Evolutionary conservation across 139 green algal species (phyloP), one percentile per base, ranked within the genome.

Genomic region (Chlorella sp.): DNA sequence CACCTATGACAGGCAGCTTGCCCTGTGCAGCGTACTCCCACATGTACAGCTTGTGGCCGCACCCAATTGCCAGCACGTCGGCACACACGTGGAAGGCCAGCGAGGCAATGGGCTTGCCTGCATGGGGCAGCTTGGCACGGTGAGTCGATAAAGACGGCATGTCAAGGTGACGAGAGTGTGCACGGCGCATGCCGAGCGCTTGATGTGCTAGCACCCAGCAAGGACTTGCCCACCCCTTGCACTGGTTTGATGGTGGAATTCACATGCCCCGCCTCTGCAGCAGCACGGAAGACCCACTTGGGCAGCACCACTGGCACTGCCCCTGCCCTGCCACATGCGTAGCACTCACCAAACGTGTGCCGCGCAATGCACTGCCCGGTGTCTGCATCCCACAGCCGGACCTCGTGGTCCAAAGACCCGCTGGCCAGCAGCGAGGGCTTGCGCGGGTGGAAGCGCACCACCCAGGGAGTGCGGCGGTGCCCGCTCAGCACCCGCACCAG

Each of bases 381-480:
- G 78, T 83, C 82, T 32, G 95, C 91, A 66, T 98, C 92, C 97
- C 97, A 99, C 78, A 99, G 85, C 28, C 96, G 89, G 39, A 98
- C 96, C 61, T 95, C 92, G 83, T 97, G 95, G 89, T 99, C 97
- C 32, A 99, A 90, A 1, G 95, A 98, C 26, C 97, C 97, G 16
- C 92, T 96, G 32, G 97, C 97, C 39, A 99, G 85, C 61, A 99
- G 79, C 66, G 94, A 77, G 0, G 93, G 68, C 77, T 93, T 93
- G 42, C 83, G 75, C 0, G 96, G 96, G 85, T 98, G 96, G 93
- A 98, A 98, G 24, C 96, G 92, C 19, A 98, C 96, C 90, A 99
- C 97, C 97, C 97, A 99, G 78, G 97, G 97, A 34, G 97, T 99
- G 42, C 97, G 93, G 26, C 93, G 86, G 89, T 99, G 97, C 0